A percentile compares a stretch with the other conserved stretches of the same genome.
phyloP scores from a whole-genome alignment of 2,329 filamentous ascomycete genomes.

The Xylaria polymorpha region DNA sequence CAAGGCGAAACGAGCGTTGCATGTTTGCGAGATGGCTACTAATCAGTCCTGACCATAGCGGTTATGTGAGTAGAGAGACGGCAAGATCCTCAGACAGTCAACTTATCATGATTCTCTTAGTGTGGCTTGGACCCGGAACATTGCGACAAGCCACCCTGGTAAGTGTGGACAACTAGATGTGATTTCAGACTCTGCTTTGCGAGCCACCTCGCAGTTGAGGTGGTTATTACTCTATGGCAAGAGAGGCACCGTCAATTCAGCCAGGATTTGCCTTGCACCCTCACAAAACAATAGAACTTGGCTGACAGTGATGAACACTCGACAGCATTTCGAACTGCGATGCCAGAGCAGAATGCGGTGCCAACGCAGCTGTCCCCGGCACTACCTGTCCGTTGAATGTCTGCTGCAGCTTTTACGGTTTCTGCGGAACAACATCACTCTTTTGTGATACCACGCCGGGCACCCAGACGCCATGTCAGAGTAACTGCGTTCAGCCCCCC shows the following conservation, averaged over 20 bases:
- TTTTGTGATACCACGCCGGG: conserved; percentile 39
- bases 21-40: conserved; percentile 10
- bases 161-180: conserved; percentile 11
- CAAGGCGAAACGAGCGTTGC: conserved; percentile 6
- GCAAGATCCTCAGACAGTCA: neutral
- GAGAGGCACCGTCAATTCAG: neutral
- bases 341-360: conserved; percentile 51
- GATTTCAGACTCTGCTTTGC: conserved; percentile 5
- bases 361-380: conserved; percentile 38
- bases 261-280: neutral
- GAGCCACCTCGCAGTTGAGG: conserved; percentile 4
- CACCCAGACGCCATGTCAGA: conserved; percentile 38
- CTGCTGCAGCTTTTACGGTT: conserved; percentile 52
- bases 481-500: conserved; percentile 41
- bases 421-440: conserved; percentile 48
- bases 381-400: conserved; percentile 20
- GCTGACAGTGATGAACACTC: conserved; percentile 3
- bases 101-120: conserved; percentile 14
- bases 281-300: conserved; percentile 10
- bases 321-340: conserved; percentile 46
- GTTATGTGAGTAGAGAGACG: conserved; percentile 5
- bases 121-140: conserved; percentile 13
- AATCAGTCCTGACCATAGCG: conserved; percentile 1
- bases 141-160: conserved; percentile 5
- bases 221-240: conserved; percentile 7